Conservation (phyloP, 2,329 filamentous ascomycete genomes). For the Clarireedia homoeocarpa region DNA sequence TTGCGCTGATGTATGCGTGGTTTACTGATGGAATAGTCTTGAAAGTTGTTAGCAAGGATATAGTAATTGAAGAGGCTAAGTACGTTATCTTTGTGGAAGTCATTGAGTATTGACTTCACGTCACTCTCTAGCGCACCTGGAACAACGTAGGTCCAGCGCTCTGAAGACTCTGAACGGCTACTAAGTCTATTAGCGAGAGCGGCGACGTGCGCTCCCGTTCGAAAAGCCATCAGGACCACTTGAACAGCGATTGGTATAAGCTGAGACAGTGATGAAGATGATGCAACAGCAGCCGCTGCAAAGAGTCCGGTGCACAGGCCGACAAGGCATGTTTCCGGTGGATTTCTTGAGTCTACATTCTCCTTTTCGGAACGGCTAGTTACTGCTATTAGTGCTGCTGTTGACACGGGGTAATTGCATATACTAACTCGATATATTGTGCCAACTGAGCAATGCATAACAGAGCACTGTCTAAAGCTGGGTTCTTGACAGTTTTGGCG, state of each 20-base stretch:
- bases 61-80: conserved; percentile 15
- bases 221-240: conserved; percentile 6
- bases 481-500: conserved; percentile 46
- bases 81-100: conserved; percentile 51
- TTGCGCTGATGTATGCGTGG: conserved; percentile 5
- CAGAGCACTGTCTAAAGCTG: conserved; percentile 57
- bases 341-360: not conserved
- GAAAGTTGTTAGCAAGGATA: not conserved
- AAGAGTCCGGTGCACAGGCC: conserved; percentile 8
- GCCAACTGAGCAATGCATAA: conserved; percentile 58
- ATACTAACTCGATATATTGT: conserved; percentile 59
- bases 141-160: conserved; percentile 61
- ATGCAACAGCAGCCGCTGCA: conserved; percentile 8
- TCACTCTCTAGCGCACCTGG: conserved; percentile 45
- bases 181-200: conserved; percentile 14
- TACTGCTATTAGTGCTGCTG: not conserved
- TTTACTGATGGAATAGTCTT: conserved; percentile 38
- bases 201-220: conserved; percentile 6
- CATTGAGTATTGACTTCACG: conserved; percentile 41
- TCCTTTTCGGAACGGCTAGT: conserved; percentile 7
- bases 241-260: conserved; percentile 7
- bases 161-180: conserved; percentile 35
- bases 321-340: conserved; percentile 7
- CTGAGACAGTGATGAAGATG: conserved; percentile 7
- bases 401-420: too few species aligned